phyloP scores from a whole-genome alignment of 163 green algal species.

The Prototheca wickerhamii region DNA sequence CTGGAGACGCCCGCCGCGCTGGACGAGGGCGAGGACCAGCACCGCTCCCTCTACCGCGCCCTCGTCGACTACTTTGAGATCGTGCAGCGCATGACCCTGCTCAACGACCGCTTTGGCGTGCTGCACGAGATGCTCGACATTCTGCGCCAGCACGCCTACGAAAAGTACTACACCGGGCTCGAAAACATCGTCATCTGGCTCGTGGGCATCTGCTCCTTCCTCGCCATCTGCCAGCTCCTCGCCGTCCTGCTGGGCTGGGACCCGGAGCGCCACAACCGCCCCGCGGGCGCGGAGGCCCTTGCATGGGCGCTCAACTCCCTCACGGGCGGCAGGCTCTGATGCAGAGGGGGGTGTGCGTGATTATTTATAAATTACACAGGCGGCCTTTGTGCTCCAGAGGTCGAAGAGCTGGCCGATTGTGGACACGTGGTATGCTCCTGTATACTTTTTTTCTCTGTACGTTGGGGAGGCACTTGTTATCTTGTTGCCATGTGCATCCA shows the following conservation, averaged over 20 bases:
- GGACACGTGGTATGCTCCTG: too few species aligned
- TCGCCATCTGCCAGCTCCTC: slow-evolving; percentile 21
- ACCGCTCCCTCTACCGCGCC: slow-evolving; percentile 57
- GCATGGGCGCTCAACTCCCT: too few species aligned
- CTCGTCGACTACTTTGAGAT: slow-evolving; percentile 80
- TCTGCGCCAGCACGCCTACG: slow-evolving; percentile 14
- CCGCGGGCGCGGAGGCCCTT: too few species aligned
- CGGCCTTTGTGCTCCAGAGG: too few species aligned
- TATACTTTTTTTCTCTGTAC: too few species aligned
- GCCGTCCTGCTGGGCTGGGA: slow-evolving; percentile 1
- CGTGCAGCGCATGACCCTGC: slow-evolving; percentile 62
- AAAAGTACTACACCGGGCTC: slow-evolving; percentile 9
- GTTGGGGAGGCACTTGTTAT: too few species aligned
- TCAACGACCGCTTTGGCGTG: slow-evolving; percentile 73
- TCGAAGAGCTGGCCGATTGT: too few species aligned
- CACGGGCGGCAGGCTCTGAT: too few species aligned
- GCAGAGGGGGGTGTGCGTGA: too few species aligned
- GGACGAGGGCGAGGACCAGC: slow-evolving; percentile 56
- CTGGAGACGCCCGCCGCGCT: slow-evolving; percentile 78
- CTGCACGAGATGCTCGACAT: slow-evolving; percentile 79
- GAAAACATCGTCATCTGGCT: slow-evolving; percentile 27
- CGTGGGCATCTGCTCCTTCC: slow-evolving; percentile 17
- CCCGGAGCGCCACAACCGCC: background rate
- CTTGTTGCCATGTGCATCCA: too few species aligned
- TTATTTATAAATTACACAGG: too few species aligned